Evolutionary conservation across 2,329 filamentous ascomycete genomes (phyloP).

Genomic region (Myriosclerotinia scirpicola): DNA sequence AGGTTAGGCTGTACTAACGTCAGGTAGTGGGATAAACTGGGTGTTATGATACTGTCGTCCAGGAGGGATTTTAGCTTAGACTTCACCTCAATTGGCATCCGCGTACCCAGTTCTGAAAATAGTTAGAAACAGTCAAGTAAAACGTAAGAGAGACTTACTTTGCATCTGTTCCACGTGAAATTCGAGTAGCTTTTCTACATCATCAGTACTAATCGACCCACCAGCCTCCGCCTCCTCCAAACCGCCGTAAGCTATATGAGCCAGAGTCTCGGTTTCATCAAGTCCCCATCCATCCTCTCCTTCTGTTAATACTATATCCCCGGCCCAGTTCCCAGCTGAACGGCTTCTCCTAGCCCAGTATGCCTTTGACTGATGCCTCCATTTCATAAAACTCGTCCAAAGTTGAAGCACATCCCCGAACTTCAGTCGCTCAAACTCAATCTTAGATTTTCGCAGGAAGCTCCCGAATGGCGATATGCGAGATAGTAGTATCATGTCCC

Average conservation of each 20-base stretch:
- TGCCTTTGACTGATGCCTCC: slow-evolving; percentile 71
- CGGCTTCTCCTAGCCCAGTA: slow-evolving; percentile 57
- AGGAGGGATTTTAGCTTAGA: slow-evolving; percentile 69
- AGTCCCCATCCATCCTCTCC: slow-evolving; percentile 54
- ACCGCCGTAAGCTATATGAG: slow-evolving; percentile 37
- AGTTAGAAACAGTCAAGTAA: slow-evolving; percentile 29
- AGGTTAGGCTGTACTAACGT: slow-evolving; percentile 47
- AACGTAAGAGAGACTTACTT: slow-evolving; percentile 50
- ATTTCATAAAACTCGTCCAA: slow-evolving; percentile 81
- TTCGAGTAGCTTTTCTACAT: slow-evolving; percentile 77
- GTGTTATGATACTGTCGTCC: slow-evolving; percentile 63
- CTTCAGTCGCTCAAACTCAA: slow-evolving; percentile 78
- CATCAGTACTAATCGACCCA: slow-evolving; percentile 66
- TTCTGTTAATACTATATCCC: slow-evolving; percentile 56
- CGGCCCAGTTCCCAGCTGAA: slow-evolving; percentile 48
- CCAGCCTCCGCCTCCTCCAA: slow-evolving; percentile 38
- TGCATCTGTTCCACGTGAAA: slow-evolving; percentile 89
- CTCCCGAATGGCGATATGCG: slow-evolving; percentile 76
- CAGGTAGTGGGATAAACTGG: slow-evolving; percentile 75
- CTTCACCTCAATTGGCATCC: slow-evolving; percentile 73
- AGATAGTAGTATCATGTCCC: slow-evolving; percentile 61
- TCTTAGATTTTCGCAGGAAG: slow-evolving; percentile 72
- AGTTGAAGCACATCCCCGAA: slow-evolving; percentile 77
- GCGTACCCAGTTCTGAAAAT: slow-evolving; percentile 66
- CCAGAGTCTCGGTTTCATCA: slow-evolving; percentile 46